phyloP scores from a whole-genome alignment of 495 filamentous ascomycete species.

The Tuber microsphaerosporum region DNA sequence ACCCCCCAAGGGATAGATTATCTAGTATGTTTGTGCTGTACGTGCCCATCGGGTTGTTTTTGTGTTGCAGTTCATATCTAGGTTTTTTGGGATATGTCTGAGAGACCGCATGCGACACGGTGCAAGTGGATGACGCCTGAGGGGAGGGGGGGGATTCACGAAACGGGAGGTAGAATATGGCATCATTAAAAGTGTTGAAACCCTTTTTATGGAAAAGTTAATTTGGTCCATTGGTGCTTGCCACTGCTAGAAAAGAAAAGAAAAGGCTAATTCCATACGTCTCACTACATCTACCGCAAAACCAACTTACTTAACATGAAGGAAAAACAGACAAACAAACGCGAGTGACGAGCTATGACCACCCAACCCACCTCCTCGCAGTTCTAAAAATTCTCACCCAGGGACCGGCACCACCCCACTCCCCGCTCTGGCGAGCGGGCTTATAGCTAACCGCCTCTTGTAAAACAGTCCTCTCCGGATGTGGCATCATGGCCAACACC shows the following conservation, averaged over 20 bases:
- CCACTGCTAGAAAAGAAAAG: background rate
- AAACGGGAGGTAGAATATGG: background rate
- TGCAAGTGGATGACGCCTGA: background rate
- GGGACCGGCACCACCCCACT: conserved; percentile 77
- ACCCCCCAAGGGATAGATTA: too few relatives aligned
- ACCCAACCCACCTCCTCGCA: conserved; percentile 79
- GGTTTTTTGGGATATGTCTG: background rate
- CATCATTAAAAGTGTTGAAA: background rate
- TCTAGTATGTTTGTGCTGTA: too few relatives aligned
- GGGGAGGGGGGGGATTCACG: background rate
- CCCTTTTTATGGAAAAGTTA: background rate
- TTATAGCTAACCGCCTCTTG: conserved; percentile 72
- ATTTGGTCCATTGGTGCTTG: background rate
- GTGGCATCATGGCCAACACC: conserved; percentile 91
- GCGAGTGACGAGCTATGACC: conserved; percentile 20
- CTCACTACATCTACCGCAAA: background rate
- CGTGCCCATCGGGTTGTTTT: background rate
- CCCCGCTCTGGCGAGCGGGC: conserved; percentile 55
- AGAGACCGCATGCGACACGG: background rate
- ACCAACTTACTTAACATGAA: background rate
- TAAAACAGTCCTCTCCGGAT: conserved; percentile 87
- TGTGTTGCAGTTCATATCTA: background rate
- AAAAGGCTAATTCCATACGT: background rate
- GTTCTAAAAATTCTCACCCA: conserved; percentile 78
- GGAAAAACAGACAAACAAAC: background rate